These are phyloP conservation scores for Didymella pomorum DNA, from an alignment of 2,329 filamentous ascomycete genomes.

Conservation along the genomic window DNA sequence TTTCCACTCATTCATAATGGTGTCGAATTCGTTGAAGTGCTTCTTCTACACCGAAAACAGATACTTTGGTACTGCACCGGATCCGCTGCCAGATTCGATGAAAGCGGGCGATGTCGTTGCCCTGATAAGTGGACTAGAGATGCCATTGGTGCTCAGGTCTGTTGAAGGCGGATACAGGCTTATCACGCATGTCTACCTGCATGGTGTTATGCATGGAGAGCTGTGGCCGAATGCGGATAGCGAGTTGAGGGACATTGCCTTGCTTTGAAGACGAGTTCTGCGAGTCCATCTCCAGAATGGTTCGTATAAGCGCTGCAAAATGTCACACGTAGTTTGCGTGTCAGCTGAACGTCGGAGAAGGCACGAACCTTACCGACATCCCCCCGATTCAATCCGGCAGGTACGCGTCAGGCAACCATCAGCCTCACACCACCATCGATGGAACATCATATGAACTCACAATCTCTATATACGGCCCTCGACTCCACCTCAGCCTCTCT, in stretches of 20 bases:
- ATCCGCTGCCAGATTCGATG: background rate
- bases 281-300: background rate
- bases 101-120: background rate
- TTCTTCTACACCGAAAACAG: background rate
- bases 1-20: background rate
- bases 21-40: background rate
- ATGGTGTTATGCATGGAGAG: background rate
- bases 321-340: background rate
- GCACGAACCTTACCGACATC: too few relatives aligned
- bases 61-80: background rate
- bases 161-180: background rate
- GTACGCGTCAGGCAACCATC: background rate
- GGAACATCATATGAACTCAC: background rate
- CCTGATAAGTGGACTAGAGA: background rate
- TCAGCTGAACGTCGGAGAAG: background rate
- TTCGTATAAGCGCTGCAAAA: background rate
- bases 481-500: background rate
- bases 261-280: background rate
- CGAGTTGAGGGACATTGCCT: background rate
- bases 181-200: background rate
- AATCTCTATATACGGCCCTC: background rate
- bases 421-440: background rate
- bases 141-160: background rate
- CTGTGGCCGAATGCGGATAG: background rate
- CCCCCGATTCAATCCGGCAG: background rate